A percentile compares a stretch with the other conserved stretches of the same genome.
Conservation (phyloP, 2,329 filamentous ascomycete species). For the Biscogniauxia mediterranea region DNA sequence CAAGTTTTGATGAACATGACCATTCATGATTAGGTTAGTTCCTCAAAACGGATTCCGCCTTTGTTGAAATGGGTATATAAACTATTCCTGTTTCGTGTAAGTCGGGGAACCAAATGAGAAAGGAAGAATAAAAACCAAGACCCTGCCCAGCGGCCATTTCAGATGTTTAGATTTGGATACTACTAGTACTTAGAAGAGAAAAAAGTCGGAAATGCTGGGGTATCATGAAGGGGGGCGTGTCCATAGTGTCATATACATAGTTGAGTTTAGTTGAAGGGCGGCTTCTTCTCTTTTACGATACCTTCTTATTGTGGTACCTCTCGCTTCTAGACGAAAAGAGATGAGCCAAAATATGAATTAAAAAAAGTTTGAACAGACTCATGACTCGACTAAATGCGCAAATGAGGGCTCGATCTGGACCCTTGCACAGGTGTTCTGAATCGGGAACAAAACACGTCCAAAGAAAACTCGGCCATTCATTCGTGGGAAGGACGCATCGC, state of each 20-base stretch:
- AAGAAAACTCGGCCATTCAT: neutral
- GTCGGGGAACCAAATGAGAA: neutral
- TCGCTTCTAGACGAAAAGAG: neutral
- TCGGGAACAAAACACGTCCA: neutral
- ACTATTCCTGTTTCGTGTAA: neutral
- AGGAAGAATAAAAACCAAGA: neutral
- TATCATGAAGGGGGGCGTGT: neutral
- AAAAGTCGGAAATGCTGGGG: neutral
- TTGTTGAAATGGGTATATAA: neutral
- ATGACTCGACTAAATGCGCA: neutral
- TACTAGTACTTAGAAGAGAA: neutral
- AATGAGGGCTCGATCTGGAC: neutral
- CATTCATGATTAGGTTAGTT: neutral
- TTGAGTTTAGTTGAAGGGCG: neutral
- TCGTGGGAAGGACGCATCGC: neutral
- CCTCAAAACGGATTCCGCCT: neutral
- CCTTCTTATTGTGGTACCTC: neutral
- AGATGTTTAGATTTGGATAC: neutral
- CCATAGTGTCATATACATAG: neutral
- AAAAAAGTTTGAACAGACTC: neutral
- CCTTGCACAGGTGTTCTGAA: neutral
- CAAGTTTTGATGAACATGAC: neutral
- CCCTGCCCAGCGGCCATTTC: neutral
- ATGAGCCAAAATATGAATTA: neutral
- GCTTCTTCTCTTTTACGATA: neutral